Percentiles rank a stretch among this genome's conserved stretches.
Conservation (phyloP, 2,329 filamentous ascomycete genomes). For the Fusarium pseudograminearum region DNA sequence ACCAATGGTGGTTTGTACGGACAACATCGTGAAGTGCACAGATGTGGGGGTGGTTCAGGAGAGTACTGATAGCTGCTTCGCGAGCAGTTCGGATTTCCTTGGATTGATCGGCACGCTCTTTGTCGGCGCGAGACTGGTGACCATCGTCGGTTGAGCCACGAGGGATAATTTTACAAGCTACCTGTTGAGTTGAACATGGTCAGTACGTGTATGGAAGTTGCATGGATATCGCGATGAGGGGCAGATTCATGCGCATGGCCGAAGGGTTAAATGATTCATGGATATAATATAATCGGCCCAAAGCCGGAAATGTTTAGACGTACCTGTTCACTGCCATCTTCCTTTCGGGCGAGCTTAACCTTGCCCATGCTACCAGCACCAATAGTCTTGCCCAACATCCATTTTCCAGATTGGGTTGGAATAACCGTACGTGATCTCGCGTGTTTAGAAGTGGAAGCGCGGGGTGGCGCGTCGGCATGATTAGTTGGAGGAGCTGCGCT, state of each 20-base stretch:
- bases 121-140: conserved; percentile 75
- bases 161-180: conserved; percentile 97
- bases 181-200: conserved; percentile 57
- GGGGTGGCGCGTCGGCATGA: conserved; percentile 53
- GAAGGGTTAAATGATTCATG: conserved; percentile 4
- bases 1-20: conserved; percentile 98
- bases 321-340: conserved; percentile 92
- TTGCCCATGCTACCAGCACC: conserved; percentile 99
- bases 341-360: conserved; percentile 93
- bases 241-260: conserved; percentile 19
- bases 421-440: conserved; percentile 81
- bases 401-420: conserved; percentile 89
- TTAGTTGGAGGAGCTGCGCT: conserved; percentile 60
- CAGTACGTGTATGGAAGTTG: conserved; percentile 28
- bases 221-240: conserved; percentile 24
- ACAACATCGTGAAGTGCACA: conserved; percentile 96
- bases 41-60: conserved; percentile 94
- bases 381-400: conserved; percentile 96
- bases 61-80: conserved; percentile 94
- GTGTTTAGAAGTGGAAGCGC: conserved; percentile 60
- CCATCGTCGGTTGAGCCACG: conserved; percentile 90
- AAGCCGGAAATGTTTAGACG: conserved; percentile 47
- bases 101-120: conserved; percentile 92
- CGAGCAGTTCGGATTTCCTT: conserved; percentile 96
- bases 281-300: not conserved